Conservation (phyloP, 306 rosid species). For the Fragaria nilgerrensis region DNA sequence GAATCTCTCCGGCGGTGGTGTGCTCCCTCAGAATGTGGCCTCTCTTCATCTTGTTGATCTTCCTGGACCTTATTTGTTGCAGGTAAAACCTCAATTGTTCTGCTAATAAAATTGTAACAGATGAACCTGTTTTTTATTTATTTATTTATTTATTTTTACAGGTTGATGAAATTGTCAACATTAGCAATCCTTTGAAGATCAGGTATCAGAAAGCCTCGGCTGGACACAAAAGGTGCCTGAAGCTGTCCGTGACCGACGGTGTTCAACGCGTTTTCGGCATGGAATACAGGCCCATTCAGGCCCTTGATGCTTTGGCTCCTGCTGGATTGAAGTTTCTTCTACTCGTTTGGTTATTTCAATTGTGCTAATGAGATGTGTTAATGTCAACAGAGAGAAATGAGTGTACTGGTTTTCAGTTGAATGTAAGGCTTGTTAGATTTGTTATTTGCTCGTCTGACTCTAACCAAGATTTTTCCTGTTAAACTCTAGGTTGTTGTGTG, state of each 20-base stretch:
- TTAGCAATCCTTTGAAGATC: slow-evolving; percentile 54
- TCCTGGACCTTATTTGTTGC: slow-evolving; percentile 79
- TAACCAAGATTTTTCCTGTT: slow-evolving; percentile 27
- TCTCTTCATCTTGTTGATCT: slow-evolving; percentile 71
- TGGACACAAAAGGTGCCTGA: slow-evolving; percentile 71
- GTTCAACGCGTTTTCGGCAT: slow-evolving; percentile 74
- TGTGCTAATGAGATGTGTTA: neutral
- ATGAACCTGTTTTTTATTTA: neutral
- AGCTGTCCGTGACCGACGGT: slow-evolving; percentile 88
- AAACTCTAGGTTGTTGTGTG: slow-evolving; percentile 62
- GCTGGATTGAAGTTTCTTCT: slow-evolving; percentile 74
- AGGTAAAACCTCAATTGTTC: slow-evolving; percentile 36
- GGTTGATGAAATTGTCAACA: slow-evolving; percentile 85
- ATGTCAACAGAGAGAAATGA: too few relatives aligned
- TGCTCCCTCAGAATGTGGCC: slow-evolving; percentile 64
- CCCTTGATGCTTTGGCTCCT: slow-evolving; percentile 70
- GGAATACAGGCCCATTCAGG: slow-evolving; percentile 87
- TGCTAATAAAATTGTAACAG: neutral
- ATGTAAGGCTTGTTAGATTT: neutral
- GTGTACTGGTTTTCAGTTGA: neutral
- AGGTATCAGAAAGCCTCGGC: slow-evolving; percentile 73
- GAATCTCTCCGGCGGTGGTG: slow-evolving; percentile 59
- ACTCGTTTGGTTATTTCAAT: neutral
- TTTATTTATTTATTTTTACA: slow-evolving; percentile 22
- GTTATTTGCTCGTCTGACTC: slow-evolving; percentile 18